Conservation (phyloP, 2,329 filamentous ascomycete species). For the Fonsecaea nubica region DNA sequence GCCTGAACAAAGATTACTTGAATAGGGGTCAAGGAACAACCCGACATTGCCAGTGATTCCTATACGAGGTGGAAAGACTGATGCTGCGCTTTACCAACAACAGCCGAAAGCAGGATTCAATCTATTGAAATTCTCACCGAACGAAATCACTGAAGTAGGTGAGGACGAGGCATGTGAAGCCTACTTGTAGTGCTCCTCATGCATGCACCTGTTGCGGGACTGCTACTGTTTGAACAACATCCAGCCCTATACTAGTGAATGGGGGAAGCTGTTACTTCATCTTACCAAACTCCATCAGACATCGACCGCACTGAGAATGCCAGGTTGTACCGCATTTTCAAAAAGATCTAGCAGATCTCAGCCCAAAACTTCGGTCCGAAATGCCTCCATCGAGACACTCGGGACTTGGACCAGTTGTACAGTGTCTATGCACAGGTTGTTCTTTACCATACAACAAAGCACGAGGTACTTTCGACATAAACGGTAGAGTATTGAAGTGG, state of each 20-base stretch:
- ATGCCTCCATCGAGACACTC: no score
- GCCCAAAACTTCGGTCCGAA: no score
- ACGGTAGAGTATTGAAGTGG: no score
- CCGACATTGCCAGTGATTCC: background rate
- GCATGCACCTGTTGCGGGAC: background rate
- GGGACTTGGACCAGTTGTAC: no score
- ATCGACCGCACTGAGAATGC: no score
- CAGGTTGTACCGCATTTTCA: no score
- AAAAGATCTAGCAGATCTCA: no score
- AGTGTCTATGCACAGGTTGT: no score
- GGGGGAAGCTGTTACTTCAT: background rate
- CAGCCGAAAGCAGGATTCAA: background rate
- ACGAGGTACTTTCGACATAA: no score
- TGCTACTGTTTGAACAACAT: background rate
- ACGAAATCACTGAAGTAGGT: background rate
- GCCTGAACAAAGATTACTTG: background rate
- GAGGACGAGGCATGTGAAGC: background rate
- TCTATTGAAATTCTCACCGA: background rate
- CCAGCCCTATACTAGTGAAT: background rate
- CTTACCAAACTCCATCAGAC: no score
- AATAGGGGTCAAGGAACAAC: background rate
- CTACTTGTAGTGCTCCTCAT: background rate
- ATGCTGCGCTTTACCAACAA: background rate
- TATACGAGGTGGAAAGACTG: background rate
- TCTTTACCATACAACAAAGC: no score